These are phyloP conservation scores for Lolium rigidum DNA, from an alignment of 176 grass and related monocot species.

Conservation along the genomic window DNA sequence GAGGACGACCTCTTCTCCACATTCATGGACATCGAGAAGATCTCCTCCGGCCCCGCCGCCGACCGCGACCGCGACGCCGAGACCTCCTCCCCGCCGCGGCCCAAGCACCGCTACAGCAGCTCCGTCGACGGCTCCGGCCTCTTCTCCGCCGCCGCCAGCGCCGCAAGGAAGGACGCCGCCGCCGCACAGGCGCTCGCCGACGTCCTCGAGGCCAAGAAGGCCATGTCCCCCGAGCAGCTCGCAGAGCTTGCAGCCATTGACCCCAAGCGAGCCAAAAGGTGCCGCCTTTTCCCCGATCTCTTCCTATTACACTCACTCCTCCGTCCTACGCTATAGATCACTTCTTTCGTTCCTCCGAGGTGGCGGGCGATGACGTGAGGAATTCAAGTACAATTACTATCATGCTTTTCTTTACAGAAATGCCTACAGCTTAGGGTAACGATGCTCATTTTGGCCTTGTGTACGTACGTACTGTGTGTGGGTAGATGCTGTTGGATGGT, in stretches of 20 bases:
- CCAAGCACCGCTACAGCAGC: slow-evolving; percentile 94
- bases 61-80: slow-evolving; percentile 53
- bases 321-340: background rate
- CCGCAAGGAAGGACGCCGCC: slow-evolving; percentile 45
- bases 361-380: background rate
- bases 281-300: background rate
- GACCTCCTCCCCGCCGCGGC: slow-evolving; percentile 55
- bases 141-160: slow-evolving; percentile 45
- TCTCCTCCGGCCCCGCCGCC: slow-evolving; percentile 60
- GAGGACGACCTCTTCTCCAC: slow-evolving; percentile 98
- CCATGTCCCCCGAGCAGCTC: slow-evolving; percentile 90
- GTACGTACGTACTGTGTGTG: background rate
- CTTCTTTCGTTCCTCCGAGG: slow-evolving; percentile 24
- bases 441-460: too few species aligned
- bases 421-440: background rate
- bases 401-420: slow-evolving; percentile 30
- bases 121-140: slow-evolving; percentile 88
- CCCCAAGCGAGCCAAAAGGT: slow-evolving; percentile 98
- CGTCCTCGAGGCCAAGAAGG: slow-evolving; percentile 94
- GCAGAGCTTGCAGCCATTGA: slow-evolving; percentile 85
- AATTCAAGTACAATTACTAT: slow-evolving; percentile 26
- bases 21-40: slow-evolving; percentile 99
- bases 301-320: too few species aligned
- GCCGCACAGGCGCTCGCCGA: slow-evolving; percentile 58
- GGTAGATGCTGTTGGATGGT: slow-evolving; percentile 39